Evolutionary conservation across 2,329 filamentous ascomycete species (phyloP).

Genomic region (Aspergillus sp.): DNA sequence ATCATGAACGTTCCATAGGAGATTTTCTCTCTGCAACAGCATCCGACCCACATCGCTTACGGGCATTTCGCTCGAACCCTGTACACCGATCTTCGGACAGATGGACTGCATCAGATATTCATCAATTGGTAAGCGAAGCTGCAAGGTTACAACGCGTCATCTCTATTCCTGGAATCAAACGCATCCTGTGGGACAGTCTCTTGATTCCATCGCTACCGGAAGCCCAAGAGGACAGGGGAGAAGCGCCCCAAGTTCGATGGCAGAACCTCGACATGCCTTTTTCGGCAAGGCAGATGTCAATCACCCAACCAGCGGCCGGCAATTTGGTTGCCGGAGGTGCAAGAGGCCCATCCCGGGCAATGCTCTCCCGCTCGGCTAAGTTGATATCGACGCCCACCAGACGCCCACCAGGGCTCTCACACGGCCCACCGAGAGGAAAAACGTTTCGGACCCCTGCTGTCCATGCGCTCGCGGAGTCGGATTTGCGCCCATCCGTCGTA

Average conservation of each 20-base stretch:
- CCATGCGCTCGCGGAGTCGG: not conserved
- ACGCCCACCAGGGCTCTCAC: not conserved
- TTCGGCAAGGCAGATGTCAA: not conserved
- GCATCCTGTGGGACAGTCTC: too few species aligned
- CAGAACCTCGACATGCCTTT: not conserved
- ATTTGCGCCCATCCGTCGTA: conserved; percentile 2
- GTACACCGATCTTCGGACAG: not conserved
- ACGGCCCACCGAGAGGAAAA: not conserved
- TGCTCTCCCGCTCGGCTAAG: not conserved
- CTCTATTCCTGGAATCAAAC: too few species aligned
- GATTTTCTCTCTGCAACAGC: too few species aligned
- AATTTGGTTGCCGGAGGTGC: not conserved
- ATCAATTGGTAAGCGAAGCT: too few species aligned
- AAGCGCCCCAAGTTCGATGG: too few species aligned
- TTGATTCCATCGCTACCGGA: too few species aligned
- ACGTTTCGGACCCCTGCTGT: not conserved
- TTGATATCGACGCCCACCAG: not conserved
- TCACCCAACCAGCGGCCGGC: not conserved
- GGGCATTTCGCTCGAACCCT: not conserved
- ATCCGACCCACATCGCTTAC: not conserved
- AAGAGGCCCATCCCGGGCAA: not conserved
- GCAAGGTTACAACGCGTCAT: too few species aligned
- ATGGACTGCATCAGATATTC: too few species aligned
- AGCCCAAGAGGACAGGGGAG: too few species aligned
- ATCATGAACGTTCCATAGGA: too few species aligned